Base-by-base conservation (phyloP, 176 grass and related monocot species). In the Dendrocalamus sinicus region DNA sequence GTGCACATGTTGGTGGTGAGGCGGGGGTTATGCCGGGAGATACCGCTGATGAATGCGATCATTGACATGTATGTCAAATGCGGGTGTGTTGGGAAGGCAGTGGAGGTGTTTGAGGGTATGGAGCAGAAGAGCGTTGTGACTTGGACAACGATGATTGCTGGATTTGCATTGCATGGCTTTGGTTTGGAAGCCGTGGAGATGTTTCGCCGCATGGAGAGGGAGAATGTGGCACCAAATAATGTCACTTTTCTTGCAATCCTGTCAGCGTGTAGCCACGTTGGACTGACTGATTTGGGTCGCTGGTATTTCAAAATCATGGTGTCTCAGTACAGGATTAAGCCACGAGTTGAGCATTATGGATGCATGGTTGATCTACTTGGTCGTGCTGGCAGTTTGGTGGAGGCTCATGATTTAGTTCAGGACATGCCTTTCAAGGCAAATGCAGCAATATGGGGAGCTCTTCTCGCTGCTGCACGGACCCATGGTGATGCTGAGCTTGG, bases 61-160 rank as follows among this genome's bases (percentile, higher is more conserved):
- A 94, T 97, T 23, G 94, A 94, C 75, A 94, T 97, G 94, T 94
- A 97, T 59, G 66, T 87, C 41, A 97, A 94, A 70, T 97, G 89
- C 15, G 91, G 94, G 37, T 89, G 72, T 51, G 85, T 94, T 37
- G 23, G 12, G 20, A 92, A 87, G 80, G 92, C 90, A 26, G 20
- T 90, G 11, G 92, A 94, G 72, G 88, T 97, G 17, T 97, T 97
- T 86, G 86, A 92, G 67, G 71, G 89, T 41, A 91, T 94, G 88
- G 69, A 78, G 67, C 83, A 91, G 23, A 97, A 79, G 88, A 94
- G 83, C 7, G 81, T 92, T 0, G 74, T 94, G 13, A 91, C 90
- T 46, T 97, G 92, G 90, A 97, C 90, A 5, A 92, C 92, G 6
- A 51, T 91, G 77, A 91, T 97, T 12, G 86, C 88, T 55, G 95